Evolutionary conservation across 441 rosid genomes (phyloP).

Genomic region (Adansonia gregorii): DNA sequence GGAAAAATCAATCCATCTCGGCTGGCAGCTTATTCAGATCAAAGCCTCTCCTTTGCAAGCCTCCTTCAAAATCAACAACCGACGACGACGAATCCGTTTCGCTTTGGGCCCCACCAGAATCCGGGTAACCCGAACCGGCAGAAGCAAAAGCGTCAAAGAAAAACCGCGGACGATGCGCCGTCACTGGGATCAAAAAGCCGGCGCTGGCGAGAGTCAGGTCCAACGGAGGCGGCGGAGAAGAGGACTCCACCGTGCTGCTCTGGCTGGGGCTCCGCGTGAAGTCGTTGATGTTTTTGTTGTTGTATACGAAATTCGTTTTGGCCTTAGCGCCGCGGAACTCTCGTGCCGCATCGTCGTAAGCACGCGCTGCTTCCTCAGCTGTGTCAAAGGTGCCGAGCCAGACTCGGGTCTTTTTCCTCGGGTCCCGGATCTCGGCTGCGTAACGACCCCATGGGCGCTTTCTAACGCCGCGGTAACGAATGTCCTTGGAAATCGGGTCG

Average conservation of each 20-base stretch:
- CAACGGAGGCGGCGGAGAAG: slow-evolving; percentile 47
- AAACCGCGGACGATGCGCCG: slow-evolving; percentile 40
- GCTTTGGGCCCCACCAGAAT: slow-evolving; percentile 46
- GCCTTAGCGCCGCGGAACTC: slow-evolving; percentile 67
- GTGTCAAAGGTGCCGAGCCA: slow-evolving; percentile 72
- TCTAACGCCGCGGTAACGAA: slow-evolving; percentile 61
- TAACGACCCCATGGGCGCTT: slow-evolving; percentile 76
- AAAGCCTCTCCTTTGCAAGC: slow-evolving; percentile 36
- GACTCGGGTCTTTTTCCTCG: slow-evolving; percentile 61
- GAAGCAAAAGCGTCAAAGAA: slow-evolving; percentile 49
- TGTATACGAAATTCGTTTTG: slow-evolving; percentile 54
- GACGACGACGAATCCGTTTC: slow-evolving; percentile 67
- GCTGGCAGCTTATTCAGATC: slow-evolving; percentile 63
- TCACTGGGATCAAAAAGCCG: slow-evolving; percentile 35
- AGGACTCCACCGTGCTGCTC: slow-evolving; percentile 56
- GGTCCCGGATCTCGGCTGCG: slow-evolving; percentile 76
- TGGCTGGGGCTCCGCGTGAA: slow-evolving; percentile 52
- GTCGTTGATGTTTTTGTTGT: slow-evolving; percentile 22
- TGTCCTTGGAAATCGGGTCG: slow-evolving; percentile 40
- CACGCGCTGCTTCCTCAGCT: slow-evolving; percentile 68
- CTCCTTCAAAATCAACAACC: slow-evolving; percentile 52
- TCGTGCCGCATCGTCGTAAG: slow-evolving; percentile 63
- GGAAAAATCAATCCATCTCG: slow-evolving; percentile 43
- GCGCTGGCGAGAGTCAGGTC: slow-evolving; percentile 51
- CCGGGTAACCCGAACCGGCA: slow-evolving; percentile 25